These are phyloP conservation scores for Pelargonium myrrhifolium DNA, from an alignment of 441 rosid genomes.

Conservation along the genomic window DNA sequence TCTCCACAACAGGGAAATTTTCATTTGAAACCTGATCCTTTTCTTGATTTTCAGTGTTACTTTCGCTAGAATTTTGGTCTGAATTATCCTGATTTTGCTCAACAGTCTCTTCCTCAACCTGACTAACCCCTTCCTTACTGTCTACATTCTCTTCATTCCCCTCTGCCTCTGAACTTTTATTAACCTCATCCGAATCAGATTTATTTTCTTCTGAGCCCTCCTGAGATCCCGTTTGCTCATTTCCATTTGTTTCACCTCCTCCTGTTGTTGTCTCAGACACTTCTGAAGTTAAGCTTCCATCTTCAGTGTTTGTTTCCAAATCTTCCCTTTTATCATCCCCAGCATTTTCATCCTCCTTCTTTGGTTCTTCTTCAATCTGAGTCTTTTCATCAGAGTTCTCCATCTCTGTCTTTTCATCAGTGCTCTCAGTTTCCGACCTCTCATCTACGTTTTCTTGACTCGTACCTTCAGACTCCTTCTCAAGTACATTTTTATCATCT, in stretches of 20 bases:
- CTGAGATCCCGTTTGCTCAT: conserved; percentile 27
- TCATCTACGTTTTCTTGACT: conserved; percentile 31
- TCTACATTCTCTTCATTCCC: conserved; percentile 14
- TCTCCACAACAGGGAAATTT: conserved; percentile 20
- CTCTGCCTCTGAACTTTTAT: conserved; percentile 21
- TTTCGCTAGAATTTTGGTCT: conserved; percentile 18
- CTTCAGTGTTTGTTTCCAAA: conserved; percentile 19
- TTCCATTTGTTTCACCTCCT: conserved; percentile 24
- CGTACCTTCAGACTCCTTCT: conserved; percentile 22
- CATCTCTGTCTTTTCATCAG: conserved; percentile 25
- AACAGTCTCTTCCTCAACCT: not conserved
- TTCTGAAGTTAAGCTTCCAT: conserved; percentile 13
- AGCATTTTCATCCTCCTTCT: conserved; percentile 24
- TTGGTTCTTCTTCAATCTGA: conserved; percentile 19
- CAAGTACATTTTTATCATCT: conserved; percentile 1
- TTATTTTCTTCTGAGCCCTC: conserved; percentile 35
- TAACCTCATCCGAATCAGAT: conserved; percentile 26
- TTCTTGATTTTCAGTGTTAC: conserved; percentile 26
- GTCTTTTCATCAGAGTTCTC: conserved; percentile 1
- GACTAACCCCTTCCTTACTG: conserved; percentile 12
- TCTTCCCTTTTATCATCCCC: conserved; percentile 25
- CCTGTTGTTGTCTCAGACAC: conserved; percentile 9
- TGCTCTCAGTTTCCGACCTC: conserved; percentile 24
- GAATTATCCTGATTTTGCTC: conserved; percentile 21
- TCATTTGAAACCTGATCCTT: conserved; percentile 33